Base-by-base conservation (phyloP, 176 grass and related monocot species). In the Ananas comosus region DNA sequence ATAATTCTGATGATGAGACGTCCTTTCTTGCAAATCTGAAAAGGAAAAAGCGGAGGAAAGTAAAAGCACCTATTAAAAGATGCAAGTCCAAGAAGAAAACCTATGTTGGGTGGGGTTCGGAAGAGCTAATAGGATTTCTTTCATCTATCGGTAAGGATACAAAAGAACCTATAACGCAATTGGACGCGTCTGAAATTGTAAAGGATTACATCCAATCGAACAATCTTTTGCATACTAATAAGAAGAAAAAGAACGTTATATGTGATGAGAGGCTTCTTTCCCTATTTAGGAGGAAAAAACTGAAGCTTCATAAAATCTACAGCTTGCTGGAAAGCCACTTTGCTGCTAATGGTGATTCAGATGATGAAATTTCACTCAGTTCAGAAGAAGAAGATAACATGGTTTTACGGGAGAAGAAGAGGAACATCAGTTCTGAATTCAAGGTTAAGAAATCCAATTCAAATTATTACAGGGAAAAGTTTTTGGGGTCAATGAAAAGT, bases 51-150 rank as follows among this genome's bases (percentile, higher is more conserved):
- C 68, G 64, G 78, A 84, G 72, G 33, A 42, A 42, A 81, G 50
- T 57, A 47, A 87, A 83, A 50, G 53, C 65, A 50, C 68, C 70
- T 56, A 54, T 47, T 21, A 96, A 90, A 77, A 87, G 77, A 71
- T 48, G 24, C 16, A 80, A 74, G 51, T 76, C 77, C 19, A 90
- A 90, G 70, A 92, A 63, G 66, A 89, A 76, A 77, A 78, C 68
- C 53, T 97, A 77, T 79, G 66, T 81, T 72, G 86, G 77, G 29
- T 97, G 93, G 93, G 93, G 66, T 70, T 85, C 93, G 19, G 51
- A 78, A 74, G 74, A 97, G 77, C 74, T 97, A 24, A 86, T 81
- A 65, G 68, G 21, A 27, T 97, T 97, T 79, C 67, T 97, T 74
- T 63, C 73, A 58, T 80, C 65, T 79, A 67, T 83, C 42, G 88